Evolutionary conservation across 202 grass and related monocot species (phyloP).

Genomic region (Schoenoplectus tabernaemontani): DNA sequence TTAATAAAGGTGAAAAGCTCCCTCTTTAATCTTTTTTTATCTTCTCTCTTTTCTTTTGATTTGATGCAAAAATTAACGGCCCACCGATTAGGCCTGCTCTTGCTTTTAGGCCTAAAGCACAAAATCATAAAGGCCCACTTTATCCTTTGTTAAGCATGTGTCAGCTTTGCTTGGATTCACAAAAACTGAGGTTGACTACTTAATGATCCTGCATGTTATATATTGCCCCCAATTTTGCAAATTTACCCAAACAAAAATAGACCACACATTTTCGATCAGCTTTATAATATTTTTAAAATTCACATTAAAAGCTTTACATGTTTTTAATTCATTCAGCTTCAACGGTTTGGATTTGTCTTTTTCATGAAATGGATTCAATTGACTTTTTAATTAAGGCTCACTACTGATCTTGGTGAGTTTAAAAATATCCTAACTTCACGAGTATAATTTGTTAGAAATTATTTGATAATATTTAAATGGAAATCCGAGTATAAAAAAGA

Average conservation of each 20-base stretch:
- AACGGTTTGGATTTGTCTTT: too few species aligned
- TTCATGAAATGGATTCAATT: too few species aligned
- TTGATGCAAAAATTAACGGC: constrained; percentile 17
- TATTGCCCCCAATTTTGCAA: not conserved
- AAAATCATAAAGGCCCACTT: constrained; percentile 26
- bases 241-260: not conserved
- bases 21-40: not conserved
- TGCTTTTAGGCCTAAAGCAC: constrained; percentile 29
- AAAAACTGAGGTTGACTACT: not conserved
- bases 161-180: not conserved
- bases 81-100: constrained; percentile 9
- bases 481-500: not conserved
- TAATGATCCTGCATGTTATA: not conserved
- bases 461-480: too few species aligned
- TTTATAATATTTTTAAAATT: too few species aligned
- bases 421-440: too few species aligned
- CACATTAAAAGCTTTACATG: too few species aligned
- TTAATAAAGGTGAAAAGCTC: not conserved
- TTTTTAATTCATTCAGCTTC: too few species aligned
- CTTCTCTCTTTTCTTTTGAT: not conserved
- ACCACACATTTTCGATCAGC: too few species aligned
- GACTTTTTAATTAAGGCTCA: too few species aligned
- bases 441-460: too few species aligned
- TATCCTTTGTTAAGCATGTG: constrained; percentile 9
- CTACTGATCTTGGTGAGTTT: too few species aligned